These are phyloP conservation scores for Yamadazyma nakazawae DNA, from an alignment of 805 yeast species.

Conservation along the genomic window DNA sequence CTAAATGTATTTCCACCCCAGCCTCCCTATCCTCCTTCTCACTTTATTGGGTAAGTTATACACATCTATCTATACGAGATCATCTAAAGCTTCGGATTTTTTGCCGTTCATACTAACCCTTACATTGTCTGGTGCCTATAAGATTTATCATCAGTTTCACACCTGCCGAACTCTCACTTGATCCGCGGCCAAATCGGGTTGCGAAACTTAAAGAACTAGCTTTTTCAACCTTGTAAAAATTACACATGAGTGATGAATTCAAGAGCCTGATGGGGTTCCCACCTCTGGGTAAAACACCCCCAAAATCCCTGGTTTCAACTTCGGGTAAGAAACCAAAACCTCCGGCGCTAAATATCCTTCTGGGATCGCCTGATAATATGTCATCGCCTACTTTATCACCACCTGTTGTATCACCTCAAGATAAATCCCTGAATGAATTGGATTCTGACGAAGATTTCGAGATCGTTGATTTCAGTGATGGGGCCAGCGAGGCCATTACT, in stretches of 20 bases:
- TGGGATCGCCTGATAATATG: neutral
- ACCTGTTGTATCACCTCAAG: neutral
- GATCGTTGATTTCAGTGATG: neutral
- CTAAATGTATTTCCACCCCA: too few relatives aligned
- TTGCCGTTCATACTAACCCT: too few relatives aligned
- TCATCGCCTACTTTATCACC: neutral
- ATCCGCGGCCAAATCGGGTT: conserved; percentile 1
- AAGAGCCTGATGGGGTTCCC: neutral
- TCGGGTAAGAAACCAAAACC: neutral
- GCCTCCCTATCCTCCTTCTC: too few relatives aligned
- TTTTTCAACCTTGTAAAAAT: neutral
- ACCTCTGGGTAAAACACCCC: neutral
- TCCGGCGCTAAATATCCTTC: neutral
- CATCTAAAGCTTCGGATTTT: too few relatives aligned
- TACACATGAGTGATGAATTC: neutral
- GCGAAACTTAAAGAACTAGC: neutral
- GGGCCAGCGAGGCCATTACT: neutral
- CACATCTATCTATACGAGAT: too few relatives aligned
- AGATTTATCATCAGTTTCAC: neutral
- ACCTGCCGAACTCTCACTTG: neutral
- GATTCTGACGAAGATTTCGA: neutral
- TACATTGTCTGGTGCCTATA: too few relatives aligned
- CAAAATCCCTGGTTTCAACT: neutral
- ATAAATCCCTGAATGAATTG: neutral
- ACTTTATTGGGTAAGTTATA: too few relatives aligned